These are phyloP conservation scores for Macrophomina phaseolina DNA, from an alignment of 2,329 filamentous ascomycete genomes.

Conservation along the genomic window DNA sequence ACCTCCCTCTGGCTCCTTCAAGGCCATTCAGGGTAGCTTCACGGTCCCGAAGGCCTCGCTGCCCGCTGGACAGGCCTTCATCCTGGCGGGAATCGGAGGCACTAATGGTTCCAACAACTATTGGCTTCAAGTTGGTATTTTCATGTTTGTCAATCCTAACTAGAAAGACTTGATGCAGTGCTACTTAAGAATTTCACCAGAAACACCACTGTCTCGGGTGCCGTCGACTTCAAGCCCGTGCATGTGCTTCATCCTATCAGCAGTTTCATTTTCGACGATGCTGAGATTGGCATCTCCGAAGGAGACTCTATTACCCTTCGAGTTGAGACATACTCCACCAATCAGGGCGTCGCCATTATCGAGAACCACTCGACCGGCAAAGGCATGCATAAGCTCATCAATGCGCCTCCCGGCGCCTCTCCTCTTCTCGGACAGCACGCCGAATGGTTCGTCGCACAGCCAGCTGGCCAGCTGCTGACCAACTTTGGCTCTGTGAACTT, in stretches of 20 bases:
- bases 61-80: slow-evolving; percentile 32
- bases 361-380: slow-evolving; percentile 61
- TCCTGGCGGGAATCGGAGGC: slow-evolving; percentile 31
- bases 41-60: slow-evolving; percentile 57
- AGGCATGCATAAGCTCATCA: slow-evolving; percentile 59
- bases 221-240: background rate
- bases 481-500: slow-evolving; percentile 28
- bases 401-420: slow-evolving; percentile 7
- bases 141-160: background rate
- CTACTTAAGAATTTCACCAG: background rate
- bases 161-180: too few relatives aligned
- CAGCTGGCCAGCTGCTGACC: slow-evolving; percentile 10
- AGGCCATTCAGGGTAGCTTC: slow-evolving; percentile 59
- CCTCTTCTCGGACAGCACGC: slow-evolving; percentile 28
- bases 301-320: slow-evolving; percentile 54
- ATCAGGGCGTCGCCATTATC: slow-evolving; percentile 53
- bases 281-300: slow-evolving; percentile 37
- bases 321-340: slow-evolving; percentile 47
- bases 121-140: background rate
- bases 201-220: too few relatives aligned
- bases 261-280: slow-evolving; percentile 57
- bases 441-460: slow-evolving; percentile 29
- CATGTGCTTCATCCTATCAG: slow-evolving; percentile 53
- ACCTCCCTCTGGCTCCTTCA: slow-evolving; percentile 52
- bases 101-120: slow-evolving; percentile 44